phyloP scores from a whole-genome alignment of 2,329 filamentous ascomycete species.

The Clonostachys solani region DNA sequence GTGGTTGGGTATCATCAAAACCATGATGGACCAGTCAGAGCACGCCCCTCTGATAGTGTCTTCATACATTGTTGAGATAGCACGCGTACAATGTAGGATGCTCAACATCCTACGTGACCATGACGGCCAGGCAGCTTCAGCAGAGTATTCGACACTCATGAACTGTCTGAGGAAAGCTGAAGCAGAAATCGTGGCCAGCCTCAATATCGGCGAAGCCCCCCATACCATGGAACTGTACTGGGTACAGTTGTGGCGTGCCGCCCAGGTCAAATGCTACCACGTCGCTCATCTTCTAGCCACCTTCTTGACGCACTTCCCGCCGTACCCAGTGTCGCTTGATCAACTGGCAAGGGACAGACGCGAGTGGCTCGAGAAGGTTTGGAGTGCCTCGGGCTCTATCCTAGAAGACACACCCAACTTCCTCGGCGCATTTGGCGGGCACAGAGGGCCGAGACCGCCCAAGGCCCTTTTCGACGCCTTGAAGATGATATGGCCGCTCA shows the following conservation, averaged over 20 bases:
- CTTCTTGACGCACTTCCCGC: slow-evolving; percentile 23
- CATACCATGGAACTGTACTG: slow-evolving; percentile 18
- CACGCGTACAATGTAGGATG: slow-evolving; percentile 17
- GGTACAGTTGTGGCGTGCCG: slow-evolving; percentile 21
- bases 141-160: slow-evolving; percentile 16
- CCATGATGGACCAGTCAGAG: slow-evolving; percentile 15
- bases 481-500: slow-evolving; percentile 31
- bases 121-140: slow-evolving; percentile 18
- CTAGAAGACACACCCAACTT: slow-evolving; percentile 3
- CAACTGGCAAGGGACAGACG: slow-evolving; percentile 19
- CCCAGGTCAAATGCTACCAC: slow-evolving; percentile 27
- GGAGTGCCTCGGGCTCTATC: slow-evolving; percentile 9
- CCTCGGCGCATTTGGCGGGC: not conserved
- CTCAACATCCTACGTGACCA: slow-evolving; percentile 14
- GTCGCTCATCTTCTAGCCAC: slow-evolving; percentile 23
- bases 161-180: slow-evolving; percentile 3
- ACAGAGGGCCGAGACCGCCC: slow-evolving; percentile 11
- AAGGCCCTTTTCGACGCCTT: slow-evolving; percentile 27
- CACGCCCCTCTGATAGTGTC: slow-evolving; percentile 16
- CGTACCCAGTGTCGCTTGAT: slow-evolving; percentile 11
- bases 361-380: slow-evolving; percentile 17
- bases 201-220: not conserved
- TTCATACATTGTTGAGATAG: slow-evolving; percentile 17
- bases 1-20: slow-evolving; percentile 25
- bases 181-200: slow-evolving; percentile 12